A percentile compares a stretch with the other conserved stretches of the same genome.
Conservation (phyloP, 352 stramenopile genomes). For the Pythium guiyangense region DNA sequence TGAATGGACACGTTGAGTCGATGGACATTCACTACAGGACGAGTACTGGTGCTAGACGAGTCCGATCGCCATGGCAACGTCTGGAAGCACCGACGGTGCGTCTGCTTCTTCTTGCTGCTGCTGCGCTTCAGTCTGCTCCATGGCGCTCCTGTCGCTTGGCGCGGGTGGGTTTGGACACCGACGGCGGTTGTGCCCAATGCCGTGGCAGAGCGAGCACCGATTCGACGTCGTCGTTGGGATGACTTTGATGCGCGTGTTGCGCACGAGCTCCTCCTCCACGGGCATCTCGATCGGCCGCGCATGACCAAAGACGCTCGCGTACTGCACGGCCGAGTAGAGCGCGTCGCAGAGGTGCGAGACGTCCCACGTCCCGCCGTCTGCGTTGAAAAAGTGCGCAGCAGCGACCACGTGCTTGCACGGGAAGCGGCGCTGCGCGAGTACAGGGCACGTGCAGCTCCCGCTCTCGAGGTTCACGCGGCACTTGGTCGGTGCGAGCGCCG, state of each 20-base stretch:
- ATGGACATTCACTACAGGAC: too few species aligned
- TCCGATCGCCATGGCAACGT: background rate
- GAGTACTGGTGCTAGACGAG: too few species aligned
- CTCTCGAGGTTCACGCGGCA: slow-evolving; percentile 30
- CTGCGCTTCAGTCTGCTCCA: too few species aligned
- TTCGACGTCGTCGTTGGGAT: slow-evolving; percentile 19
- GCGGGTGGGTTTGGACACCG: slow-evolving; percentile 18
- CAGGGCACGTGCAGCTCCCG: slow-evolving; percentile 29
- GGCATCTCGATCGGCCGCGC: slow-evolving; percentile 28
- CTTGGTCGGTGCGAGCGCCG: slow-evolving; percentile 27
- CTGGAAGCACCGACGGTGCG: background rate
- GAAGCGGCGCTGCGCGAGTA: slow-evolving; percentile 26
- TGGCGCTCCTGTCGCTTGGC: background rate
- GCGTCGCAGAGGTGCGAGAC: slow-evolving; percentile 24
- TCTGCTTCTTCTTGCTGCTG: too few species aligned
- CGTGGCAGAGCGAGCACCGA: slow-evolving; percentile 40
- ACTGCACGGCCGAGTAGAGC: slow-evolving; percentile 27
- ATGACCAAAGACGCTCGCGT: slow-evolving; percentile 24
- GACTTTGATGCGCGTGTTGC: slow-evolving; percentile 33
- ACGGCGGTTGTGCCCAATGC: slow-evolving; percentile 34
- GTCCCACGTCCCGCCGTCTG: slow-evolving; percentile 25
- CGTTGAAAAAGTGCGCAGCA: slow-evolving; percentile 34
- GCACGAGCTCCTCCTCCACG: slow-evolving; percentile 40
- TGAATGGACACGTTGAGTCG: too few species aligned
- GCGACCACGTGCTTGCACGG: slow-evolving; percentile 40